Evolutionary conservation across 352 stramenopile species (phyloP).

Genomic region (Globisporangium acanthophoron): DNA sequence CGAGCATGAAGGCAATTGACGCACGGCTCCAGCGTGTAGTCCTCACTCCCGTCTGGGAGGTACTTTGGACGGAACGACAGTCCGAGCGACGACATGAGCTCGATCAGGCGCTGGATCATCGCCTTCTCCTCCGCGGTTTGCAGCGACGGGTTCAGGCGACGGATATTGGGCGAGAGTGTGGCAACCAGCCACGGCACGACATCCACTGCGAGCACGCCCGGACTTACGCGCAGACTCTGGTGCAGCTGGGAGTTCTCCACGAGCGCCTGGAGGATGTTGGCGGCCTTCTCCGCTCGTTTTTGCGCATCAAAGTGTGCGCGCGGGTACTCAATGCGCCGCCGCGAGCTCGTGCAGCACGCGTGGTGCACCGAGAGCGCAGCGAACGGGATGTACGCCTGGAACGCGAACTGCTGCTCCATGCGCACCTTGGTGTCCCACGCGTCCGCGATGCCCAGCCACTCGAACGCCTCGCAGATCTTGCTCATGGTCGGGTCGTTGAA

Average conservation of each 20-base stretch:
- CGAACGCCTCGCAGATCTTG: conserved; percentile 73
- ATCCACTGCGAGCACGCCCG: conserved; percentile 58
- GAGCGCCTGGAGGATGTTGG: conserved; percentile 65
- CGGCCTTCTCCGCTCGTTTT: conserved; percentile 48
- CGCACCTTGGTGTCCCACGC: conserved; percentile 55
- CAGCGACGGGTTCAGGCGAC: conserved; percentile 47
- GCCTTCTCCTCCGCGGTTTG: conserved; percentile 62
- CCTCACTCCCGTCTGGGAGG: conserved; percentile 56
- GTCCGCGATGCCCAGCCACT: conserved; percentile 82
- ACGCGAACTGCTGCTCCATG: conserved; percentile 66
- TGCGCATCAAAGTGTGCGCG: conserved; percentile 49
- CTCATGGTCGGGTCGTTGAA: conserved; percentile 89
- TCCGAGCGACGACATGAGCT: conserved; percentile 73
- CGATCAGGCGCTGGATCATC: conserved; percentile 60
- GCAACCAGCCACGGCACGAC: conserved; percentile 71
- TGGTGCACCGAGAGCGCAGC: conserved; percentile 62
- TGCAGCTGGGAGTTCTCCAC: conserved; percentile 57
- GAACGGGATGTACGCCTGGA: conserved; percentile 66
- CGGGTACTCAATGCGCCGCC: conserved; percentile 69
- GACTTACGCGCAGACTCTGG: conserved; percentile 48
- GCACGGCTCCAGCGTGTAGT: conserved; percentile 74
- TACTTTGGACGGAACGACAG: conserved; percentile 73
- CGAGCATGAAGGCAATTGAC: conserved; percentile 14
- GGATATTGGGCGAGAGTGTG: conserved; percentile 59
- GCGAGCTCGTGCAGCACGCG: conserved; percentile 69